Evolutionary conservation across 352 stramenopile species (phyloP).

Genomic region (Phytophthora constricta): DNA sequence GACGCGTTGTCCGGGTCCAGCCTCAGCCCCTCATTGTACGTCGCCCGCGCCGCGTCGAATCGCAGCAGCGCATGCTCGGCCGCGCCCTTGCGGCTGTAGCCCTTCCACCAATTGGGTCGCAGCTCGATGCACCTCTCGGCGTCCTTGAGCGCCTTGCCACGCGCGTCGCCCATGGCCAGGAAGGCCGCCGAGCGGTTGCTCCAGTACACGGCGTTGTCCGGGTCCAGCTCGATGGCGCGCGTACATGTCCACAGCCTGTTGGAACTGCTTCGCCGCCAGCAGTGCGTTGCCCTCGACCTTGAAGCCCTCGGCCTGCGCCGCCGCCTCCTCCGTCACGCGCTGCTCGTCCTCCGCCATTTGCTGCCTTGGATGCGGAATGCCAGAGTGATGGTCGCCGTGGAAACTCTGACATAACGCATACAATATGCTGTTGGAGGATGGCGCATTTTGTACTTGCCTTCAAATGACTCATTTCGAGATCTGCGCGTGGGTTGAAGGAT

Average conservation of each 20-base stretch:
- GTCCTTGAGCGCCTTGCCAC: slow-evolving; percentile 81
- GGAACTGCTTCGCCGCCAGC: slow-evolving; percentile 65
- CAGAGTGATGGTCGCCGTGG: neutral
- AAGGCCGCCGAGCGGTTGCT: slow-evolving; percentile 89
- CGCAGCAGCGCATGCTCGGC: slow-evolving; percentile 78
- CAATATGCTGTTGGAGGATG: no score
- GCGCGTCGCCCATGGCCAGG: slow-evolving; percentile 79
- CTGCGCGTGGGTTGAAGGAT: slow-evolving; percentile 18
- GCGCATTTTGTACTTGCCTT: neutral
- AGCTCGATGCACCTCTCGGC: slow-evolving; percentile 81
- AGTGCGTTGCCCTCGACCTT: slow-evolving; percentile 85
- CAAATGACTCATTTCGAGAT: slow-evolving; percentile 7
- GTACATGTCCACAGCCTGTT: slow-evolving; percentile 86
- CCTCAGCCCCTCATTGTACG: slow-evolving; percentile 72
- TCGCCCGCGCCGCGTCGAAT: slow-evolving; percentile 74
- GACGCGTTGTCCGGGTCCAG: slow-evolving; percentile 79
- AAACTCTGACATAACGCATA: no score
- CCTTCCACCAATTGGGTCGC: slow-evolving; percentile 87
- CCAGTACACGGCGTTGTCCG: slow-evolving; percentile 86
- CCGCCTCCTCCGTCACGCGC: slow-evolving; percentile 50
- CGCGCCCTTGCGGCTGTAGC: slow-evolving; percentile 85
- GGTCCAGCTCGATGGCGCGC: slow-evolving; percentile 81
- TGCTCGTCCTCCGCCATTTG: slow-evolving; percentile 7
- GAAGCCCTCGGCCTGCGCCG: slow-evolving; percentile 79
- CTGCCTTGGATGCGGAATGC: neutral